phyloP scores from a whole-genome alignment of 2,329 filamentous ascomycete species.

The Cercospora zeae-maydis region DNA sequence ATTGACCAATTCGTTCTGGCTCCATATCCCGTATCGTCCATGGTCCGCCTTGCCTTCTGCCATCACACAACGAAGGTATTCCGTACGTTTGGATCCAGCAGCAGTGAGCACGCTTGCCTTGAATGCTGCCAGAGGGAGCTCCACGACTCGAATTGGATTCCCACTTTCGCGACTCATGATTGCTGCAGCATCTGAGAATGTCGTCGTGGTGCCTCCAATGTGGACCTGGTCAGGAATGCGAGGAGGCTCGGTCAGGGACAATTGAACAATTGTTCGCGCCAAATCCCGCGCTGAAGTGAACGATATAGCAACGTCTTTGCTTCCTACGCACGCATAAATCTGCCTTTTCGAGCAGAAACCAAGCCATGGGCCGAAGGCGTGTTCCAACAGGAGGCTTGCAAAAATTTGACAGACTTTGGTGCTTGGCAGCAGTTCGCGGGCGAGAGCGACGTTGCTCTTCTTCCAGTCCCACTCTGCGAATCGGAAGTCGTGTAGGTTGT shows the following conservation, averaged over 20 bases:
- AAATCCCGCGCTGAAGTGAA: constrained; percentile 4
- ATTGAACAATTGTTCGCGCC: constrained; percentile 5
- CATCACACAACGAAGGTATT: constrained; percentile 7
- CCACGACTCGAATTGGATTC: neutral
- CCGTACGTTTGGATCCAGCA: neutral
- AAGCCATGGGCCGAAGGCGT: constrained; percentile 8
- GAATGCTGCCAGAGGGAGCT: constrained; percentile 5
- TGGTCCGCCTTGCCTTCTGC: constrained; percentile 11
- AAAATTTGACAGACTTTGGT: constrained; percentile 15
- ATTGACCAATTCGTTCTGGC: constrained; percentile 10
- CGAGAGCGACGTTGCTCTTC: constrained; percentile 1
- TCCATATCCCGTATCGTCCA: constrained; percentile 5
- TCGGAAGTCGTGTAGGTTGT: constrained; percentile 11
- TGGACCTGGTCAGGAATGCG: constrained; percentile 8
- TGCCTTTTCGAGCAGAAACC: constrained; percentile 2
- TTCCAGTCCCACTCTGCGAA: constrained; percentile 6
- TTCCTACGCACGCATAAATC: constrained; percentile 9
- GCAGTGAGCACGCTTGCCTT: constrained; percentile 11
- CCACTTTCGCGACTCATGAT: constrained; percentile 3
- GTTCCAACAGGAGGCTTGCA: constrained; percentile 7
- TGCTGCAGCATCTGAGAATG: neutral
- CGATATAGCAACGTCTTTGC: constrained; percentile 4
- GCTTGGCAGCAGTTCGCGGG: neutral
- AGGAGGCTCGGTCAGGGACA: neutral
- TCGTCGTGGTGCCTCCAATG: constrained; percentile 5